Conservation (phyloP, 768 basidiomycete genomes). For the Panaeolus cyanescens region DNA sequence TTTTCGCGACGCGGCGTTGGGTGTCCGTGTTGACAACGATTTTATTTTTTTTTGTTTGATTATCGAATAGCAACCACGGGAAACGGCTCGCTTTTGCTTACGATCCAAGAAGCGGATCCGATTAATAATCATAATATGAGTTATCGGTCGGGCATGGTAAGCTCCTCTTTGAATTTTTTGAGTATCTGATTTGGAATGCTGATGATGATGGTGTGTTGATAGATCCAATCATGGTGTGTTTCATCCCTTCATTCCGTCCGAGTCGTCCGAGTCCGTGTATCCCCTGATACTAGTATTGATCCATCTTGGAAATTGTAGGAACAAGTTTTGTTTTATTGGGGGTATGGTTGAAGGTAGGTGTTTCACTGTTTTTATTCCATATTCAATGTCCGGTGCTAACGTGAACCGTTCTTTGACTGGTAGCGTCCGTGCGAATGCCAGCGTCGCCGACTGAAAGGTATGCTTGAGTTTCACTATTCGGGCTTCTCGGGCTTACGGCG, state of each 20-base stretch:
- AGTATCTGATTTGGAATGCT: neutral
- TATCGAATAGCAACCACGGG: slow-evolving; percentile 57
- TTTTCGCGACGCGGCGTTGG: neutral
- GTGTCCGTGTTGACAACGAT: neutral
- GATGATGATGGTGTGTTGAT: neutral
- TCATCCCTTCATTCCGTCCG: too few relatives aligned
- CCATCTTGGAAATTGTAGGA: slow-evolving; percentile 23
- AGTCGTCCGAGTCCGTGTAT: too few relatives aligned
- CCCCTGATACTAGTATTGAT: too few relatives aligned
- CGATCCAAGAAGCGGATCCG: slow-evolving; percentile 52
- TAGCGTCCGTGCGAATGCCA: slow-evolving; percentile 29
- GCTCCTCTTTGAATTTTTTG: slow-evolving; percentile 19
- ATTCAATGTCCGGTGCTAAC: too few relatives aligned
- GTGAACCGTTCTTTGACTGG: too few relatives aligned
- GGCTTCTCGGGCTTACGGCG: neutral
- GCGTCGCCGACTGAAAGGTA: slow-evolving; percentile 26
- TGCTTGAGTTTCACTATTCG: neutral
- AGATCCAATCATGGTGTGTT: slow-evolving; percentile 37
- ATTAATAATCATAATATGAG: slow-evolving; percentile 63
- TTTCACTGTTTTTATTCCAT: neutral
- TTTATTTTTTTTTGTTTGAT: too few relatives aligned
- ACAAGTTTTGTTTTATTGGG: slow-evolving; percentile 77
- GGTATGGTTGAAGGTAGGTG: slow-evolving; percentile 58
- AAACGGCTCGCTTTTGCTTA: slow-evolving; percentile 72
- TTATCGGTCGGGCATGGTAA: slow-evolving; percentile 56